These are phyloP conservation scores for Jatropha podagrica DNA, from an alignment of 441 rosid species.

Conservation along the genomic window DNA sequence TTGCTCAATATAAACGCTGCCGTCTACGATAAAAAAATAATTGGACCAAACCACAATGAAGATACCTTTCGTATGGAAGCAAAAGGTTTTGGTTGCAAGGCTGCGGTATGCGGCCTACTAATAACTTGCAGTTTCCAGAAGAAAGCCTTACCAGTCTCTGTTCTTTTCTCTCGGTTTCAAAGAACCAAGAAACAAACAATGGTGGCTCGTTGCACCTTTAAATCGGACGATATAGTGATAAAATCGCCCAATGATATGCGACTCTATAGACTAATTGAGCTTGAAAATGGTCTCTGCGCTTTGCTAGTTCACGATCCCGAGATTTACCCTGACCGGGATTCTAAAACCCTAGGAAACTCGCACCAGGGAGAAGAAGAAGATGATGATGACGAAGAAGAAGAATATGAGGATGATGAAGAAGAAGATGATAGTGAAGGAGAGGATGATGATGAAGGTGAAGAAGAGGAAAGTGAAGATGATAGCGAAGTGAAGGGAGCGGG, in stretches of 20 bases:
- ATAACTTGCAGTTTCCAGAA: background rate
- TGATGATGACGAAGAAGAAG: slow-evolving; percentile 33
- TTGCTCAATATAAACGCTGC: too few species aligned
- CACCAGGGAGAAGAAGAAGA: slow-evolving; percentile 33
- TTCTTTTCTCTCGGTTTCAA: too few species aligned
- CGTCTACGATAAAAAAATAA: too few species aligned
- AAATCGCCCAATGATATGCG: slow-evolving; percentile 84
- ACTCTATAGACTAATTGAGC: slow-evolving; percentile 64
- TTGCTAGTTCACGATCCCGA: slow-evolving; percentile 95
- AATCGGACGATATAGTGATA: slow-evolving; percentile 61
- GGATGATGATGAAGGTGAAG: slow-evolving; percentile 26
- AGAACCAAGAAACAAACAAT: slow-evolving; percentile 14
- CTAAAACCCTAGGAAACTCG: slow-evolving; percentile 23
- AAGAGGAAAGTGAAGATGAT: slow-evolving; percentile 22
- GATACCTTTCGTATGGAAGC: background rate
- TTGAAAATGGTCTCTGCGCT: slow-evolving; percentile 76
- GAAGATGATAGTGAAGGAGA: slow-evolving; percentile 29
- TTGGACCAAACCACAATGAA: background rate
- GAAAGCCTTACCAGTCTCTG: background rate
- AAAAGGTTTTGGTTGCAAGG: background rate
- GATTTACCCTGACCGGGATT: slow-evolving; percentile 50
- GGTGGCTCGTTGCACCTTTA: slow-evolving; percentile 43
- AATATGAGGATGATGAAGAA: slow-evolving; percentile 19
- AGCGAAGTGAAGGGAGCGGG: slow-evolving; percentile 17
- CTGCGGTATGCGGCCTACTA: background rate